These are phyloP conservation scores for Macrotyloma uniflorum DNA, from an alignment of 306 rosid species.

Conservation along the genomic window DNA sequence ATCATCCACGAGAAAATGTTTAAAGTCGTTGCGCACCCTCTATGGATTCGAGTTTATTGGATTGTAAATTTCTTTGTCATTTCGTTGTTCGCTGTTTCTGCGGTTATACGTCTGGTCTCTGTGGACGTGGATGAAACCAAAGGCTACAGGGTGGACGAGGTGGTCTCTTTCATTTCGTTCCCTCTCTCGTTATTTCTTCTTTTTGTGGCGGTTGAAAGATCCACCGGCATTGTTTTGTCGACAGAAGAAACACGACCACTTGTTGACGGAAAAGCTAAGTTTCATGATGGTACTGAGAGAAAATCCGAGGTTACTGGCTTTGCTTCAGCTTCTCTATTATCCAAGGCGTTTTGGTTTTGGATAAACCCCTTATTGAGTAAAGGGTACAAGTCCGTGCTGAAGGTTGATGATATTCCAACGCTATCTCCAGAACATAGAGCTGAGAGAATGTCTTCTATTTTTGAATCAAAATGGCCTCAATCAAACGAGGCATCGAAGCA, in stretches of 20 bases:
- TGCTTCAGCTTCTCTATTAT: slow-evolving; percentile 71
- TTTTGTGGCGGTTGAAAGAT: slow-evolving; percentile 52
- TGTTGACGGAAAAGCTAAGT: slow-evolving; percentile 26
- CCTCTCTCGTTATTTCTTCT: slow-evolving; percentile 57
- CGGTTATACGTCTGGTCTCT: slow-evolving; percentile 51
- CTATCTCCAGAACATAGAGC: slow-evolving; percentile 72
- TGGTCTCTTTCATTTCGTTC: slow-evolving; percentile 49
- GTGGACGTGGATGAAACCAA: neutral
- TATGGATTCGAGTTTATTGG: slow-evolving; percentile 67
- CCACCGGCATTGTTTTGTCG: slow-evolving; percentile 55
- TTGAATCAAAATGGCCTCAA: slow-evolving; percentile 71
- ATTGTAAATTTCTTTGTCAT: slow-evolving; percentile 43
- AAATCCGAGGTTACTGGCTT: slow-evolving; percentile 54
- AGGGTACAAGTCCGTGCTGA: slow-evolving; percentile 66
- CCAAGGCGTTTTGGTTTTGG: slow-evolving; percentile 75
- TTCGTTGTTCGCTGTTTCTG: slow-evolving; percentile 55
- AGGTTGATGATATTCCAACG: slow-evolving; percentile 59
- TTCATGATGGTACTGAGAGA: slow-evolving; percentile 10
- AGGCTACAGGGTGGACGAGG: slow-evolving; percentile 51
- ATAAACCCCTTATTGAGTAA: slow-evolving; percentile 69
- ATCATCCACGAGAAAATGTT: slow-evolving; percentile 60
- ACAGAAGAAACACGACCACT: slow-evolving; percentile 39
- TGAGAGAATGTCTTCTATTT: slow-evolving; percentile 51
- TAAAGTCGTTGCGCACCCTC: slow-evolving; percentile 50
- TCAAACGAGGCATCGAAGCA: slow-evolving; percentile 52